Evolutionary conservation across 805 yeast species (phyloP).

Genomic region (Metschnikowia lunata): DNA sequence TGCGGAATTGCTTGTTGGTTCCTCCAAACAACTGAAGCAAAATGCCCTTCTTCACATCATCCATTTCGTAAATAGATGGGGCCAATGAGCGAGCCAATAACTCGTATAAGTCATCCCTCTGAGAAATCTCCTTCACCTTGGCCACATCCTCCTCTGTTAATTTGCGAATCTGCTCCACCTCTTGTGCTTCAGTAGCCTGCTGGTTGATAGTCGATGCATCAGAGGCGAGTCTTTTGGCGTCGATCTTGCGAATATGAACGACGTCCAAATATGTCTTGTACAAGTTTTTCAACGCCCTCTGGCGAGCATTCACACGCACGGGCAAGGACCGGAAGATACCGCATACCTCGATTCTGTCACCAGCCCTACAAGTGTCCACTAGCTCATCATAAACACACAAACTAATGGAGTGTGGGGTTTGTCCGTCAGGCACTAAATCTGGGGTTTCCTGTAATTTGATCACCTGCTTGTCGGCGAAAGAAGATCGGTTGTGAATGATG

Average conservation of each 20-base stretch:
- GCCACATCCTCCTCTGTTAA: slow-evolving; percentile 66
- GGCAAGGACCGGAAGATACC: slow-evolving; percentile 94
- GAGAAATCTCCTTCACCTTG: slow-evolving; percentile 56
- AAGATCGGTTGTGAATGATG: slow-evolving; percentile 83
- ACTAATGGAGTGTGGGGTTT: slow-evolving; percentile 94
- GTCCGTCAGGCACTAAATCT: slow-evolving; percentile 95
- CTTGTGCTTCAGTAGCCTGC: slow-evolving; percentile 56
- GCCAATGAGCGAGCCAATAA: slow-evolving; percentile 86
- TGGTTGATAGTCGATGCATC: slow-evolving; percentile 69
- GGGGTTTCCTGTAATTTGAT: slow-evolving; percentile 94
- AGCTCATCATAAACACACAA: slow-evolving; percentile 93
- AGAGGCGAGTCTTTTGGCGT: slow-evolving; percentile 72
- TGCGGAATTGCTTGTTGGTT: slow-evolving; percentile 77
- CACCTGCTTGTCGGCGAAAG: slow-evolving; percentile 93
- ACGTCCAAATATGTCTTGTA: slow-evolving; percentile 94
- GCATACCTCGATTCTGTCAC: slow-evolving; percentile 93
- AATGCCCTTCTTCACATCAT: slow-evolving; percentile 95
- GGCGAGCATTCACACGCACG: slow-evolving; percentile 80
- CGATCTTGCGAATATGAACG: slow-evolving; percentile 85
- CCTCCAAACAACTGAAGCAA: slow-evolving; percentile 93
- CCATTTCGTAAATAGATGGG: slow-evolving; percentile 95
- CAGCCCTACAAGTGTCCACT: slow-evolving; percentile 92
- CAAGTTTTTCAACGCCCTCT: slow-evolving; percentile 74
- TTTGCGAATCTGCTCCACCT: slow-evolving; percentile 71
- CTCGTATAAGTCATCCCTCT: slow-evolving; percentile 78